Evolutionary conservation across 2,329 filamentous ascomycete genomes (phyloP), one percentile per base, ranked within the genome.

Genomic region (Diaporthe amygdali): DNA sequence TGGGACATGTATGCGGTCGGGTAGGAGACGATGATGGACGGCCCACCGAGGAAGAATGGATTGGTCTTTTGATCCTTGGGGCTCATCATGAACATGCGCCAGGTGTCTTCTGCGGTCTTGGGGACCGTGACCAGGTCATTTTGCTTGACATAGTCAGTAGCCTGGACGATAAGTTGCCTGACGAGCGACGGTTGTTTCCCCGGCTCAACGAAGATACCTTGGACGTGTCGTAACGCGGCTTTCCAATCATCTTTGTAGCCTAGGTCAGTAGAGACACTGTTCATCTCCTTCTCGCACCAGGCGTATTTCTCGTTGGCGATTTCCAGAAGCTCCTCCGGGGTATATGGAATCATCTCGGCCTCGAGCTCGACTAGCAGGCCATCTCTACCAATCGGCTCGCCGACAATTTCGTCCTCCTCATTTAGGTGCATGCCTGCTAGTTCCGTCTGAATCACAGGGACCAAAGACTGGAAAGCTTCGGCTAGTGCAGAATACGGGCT

Each of bases 41-140:
- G 79, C 0, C 88, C 89, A 6, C 88, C 88, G 0, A 90, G 83
- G 79, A 91, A 91, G 78, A 90, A 91, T 0, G 89, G 89, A 14
- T 86, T 87, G 3, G 87, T 83, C 70, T 86, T 88, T 74, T 91
- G 89, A 30, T 77, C 79, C 34, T 81, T 82, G 0, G 88, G 84
- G 8, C 81, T 78, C 82, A 91, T 90, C 86, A 90, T 90, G 69
- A 84, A 84, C 79, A 88, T 88, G 44, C 84, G 82, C 79, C 87
- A 88, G 0, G 84, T 86, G 70, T 89, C 84, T 67, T 86, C 84
- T 2, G 87, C 87, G 2, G 90, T 76, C 1, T 75, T 75, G 0
- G 89, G 88, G 0, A 91, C 85, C 0, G 87, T 90, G 25, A 90
- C 85, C 9, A 90, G 84, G 66, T 88, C 82, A 74, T 88, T 81